A percentile compares a stretch with the other conserved stretches of the same genome.
Conservation (phyloP, 2,329 filamentous ascomycete genomes). For the Dothideomycetes sp. region DNA sequence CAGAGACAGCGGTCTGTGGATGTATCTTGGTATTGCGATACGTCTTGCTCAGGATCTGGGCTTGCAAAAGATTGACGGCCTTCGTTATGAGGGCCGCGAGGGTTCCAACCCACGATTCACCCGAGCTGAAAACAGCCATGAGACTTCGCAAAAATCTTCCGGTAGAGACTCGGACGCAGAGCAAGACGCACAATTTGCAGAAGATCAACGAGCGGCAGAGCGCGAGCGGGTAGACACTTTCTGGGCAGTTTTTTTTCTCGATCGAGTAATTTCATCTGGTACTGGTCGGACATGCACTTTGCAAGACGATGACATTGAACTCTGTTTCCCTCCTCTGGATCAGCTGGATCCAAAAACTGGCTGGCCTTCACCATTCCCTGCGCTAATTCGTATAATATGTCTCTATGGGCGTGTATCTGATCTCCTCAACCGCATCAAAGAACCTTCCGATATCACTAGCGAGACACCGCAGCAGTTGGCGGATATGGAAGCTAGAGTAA, state of each 20-base stretch:
- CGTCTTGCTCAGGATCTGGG: conserved; percentile 74
- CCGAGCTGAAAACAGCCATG: conserved; percentile 36
- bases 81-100: conserved; percentile 48
- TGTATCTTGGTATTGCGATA: conserved; percentile 83
- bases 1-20: conserved; percentile 84
- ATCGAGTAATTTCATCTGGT: conserved; percentile 78
- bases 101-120: conserved; percentile 45
- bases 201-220: conserved; percentile 54
- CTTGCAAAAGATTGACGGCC: conserved; percentile 69
- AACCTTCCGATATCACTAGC: conserved; percentile 62
- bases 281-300: conserved; percentile 77
- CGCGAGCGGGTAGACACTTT: conserved; percentile 79
- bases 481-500: conserved; percentile 74
- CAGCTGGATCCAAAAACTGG: conserved; percentile 47
- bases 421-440: conserved; percentile 69
- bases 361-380: conserved; percentile 71
- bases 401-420: conserved; percentile 79
- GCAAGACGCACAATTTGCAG: conserved; percentile 25
- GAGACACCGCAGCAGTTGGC: conserved; percentile 64
- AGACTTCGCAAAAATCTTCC: conserved; percentile 38
- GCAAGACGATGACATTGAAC: conserved; percentile 75
- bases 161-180: conserved; percentile 32
- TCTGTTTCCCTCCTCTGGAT: conserved; percentile 54
- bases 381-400: conserved; percentile 74
- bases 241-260: conserved; percentile 82